phyloP scores from a whole-genome alignment of 192 early-diverging fungal species.

The Podila epicladia region DNA sequence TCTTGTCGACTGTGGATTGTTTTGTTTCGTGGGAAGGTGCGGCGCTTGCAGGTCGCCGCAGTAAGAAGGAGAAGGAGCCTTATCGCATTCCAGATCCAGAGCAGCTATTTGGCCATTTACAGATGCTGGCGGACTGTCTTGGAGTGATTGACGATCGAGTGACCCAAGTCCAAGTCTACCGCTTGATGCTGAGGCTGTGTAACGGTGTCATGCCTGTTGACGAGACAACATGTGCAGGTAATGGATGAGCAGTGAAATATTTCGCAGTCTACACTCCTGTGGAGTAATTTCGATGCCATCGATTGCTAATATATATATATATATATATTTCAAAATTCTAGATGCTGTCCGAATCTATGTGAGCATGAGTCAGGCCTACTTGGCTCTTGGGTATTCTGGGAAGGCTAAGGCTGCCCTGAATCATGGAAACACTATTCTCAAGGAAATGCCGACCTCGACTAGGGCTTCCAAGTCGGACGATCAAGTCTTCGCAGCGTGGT shows the following conservation, averaged over 20 bases:
- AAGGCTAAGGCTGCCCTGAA: constrained; percentile 69
- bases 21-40: constrained; percentile 31
- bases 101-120: constrained; percentile 61
- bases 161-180: constrained; percentile 62
- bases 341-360: constrained; percentile 57
- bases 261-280: no score
- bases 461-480: not conserved
- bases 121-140: constrained; percentile 69
- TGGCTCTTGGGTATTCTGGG: constrained; percentile 77
- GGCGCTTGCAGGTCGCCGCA: constrained; percentile 4
- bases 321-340: constrained; percentile 32
- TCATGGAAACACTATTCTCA: constrained; percentile 55
- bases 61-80: constrained; percentile 30
- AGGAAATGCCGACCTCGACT: constrained; percentile 8
- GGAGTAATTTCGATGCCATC: no score
- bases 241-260: not conserved
- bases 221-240: constrained; percentile 46
- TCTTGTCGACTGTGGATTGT: constrained; percentile 57
- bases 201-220: constrained; percentile 53
- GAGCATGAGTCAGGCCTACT: constrained; percentile 65
- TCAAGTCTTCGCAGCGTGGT: constrained; percentile 53
- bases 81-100: constrained; percentile 59
- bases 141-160: constrained; percentile 63
- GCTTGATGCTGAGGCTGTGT: constrained; percentile 66
- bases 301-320: constrained; percentile 1